Evolutionary conservation across 495 filamentous ascomycete species (phyloP).

Genomic region (Rostrohypoxylon terebratum): DNA sequence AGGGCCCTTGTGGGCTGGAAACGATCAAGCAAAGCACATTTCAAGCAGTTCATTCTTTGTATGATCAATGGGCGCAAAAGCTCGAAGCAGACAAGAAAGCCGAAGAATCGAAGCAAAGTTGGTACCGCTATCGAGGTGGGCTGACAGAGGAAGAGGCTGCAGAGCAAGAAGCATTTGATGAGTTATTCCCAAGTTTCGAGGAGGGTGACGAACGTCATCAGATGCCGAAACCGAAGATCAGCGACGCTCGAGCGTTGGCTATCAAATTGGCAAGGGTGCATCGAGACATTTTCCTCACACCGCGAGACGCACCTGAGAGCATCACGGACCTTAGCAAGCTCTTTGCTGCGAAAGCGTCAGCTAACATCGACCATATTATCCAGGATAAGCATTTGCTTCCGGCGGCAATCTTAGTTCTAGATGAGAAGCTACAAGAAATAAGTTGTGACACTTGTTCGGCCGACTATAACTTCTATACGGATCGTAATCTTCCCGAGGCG

Average conservation of each 20-base stretch:
- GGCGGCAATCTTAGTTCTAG: constrained; percentile 72
- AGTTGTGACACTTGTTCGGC: constrained; percentile 48
- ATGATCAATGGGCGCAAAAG: constrained; percentile 79
- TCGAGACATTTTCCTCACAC: constrained; percentile 61
- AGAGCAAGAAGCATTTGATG: constrained; percentile 79
- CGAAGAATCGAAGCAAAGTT: constrained; percentile 73
- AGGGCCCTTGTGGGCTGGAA: constrained; percentile 50
- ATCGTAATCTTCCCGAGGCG: constrained; percentile 79
- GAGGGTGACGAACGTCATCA: constrained; percentile 52
- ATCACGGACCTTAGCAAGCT: constrained; percentile 54
- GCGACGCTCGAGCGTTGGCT: constrained; percentile 58
- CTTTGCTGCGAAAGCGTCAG: constrained; percentile 52
- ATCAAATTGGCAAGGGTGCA: constrained; percentile 60
- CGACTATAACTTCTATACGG: constrained; percentile 88
- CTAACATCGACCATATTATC: constrained; percentile 46
- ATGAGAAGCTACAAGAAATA: constrained; percentile 67
- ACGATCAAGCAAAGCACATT: constrained; percentile 57
- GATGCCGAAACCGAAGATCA: constrained; percentile 26
- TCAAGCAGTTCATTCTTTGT: constrained; percentile 74
- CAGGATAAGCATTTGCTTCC: constrained; percentile 68
- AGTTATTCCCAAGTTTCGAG: constrained; percentile 85
- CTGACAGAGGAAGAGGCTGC: constrained; percentile 78
- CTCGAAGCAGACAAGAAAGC: constrained; percentile 78
- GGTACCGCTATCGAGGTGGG: constrained; percentile 84
- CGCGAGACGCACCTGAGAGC: constrained; percentile 48